Evolutionary conservation across 106 monocot genomes (phyloP).

Genomic region (Dioscorea zingiberensis): DNA sequence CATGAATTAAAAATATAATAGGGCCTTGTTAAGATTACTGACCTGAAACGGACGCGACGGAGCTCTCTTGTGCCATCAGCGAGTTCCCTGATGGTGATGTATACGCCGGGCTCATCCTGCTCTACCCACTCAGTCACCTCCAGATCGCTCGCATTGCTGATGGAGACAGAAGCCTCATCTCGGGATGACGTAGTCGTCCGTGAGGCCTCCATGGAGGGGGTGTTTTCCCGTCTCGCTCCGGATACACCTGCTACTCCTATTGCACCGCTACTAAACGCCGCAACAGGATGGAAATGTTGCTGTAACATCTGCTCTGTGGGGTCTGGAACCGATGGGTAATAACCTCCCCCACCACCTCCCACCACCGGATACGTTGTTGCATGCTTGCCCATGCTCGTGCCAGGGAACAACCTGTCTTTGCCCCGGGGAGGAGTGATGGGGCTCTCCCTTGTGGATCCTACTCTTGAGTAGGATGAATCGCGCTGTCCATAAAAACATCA

Average conservation of each 20-base stretch:
- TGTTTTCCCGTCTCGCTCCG: conserved; percentile 7
- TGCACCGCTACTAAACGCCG: not conserved
- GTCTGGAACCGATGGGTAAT: conserved; percentile 50
- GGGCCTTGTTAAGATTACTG: not conserved
- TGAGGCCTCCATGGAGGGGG: conserved; percentile 44
- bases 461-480: conserved; percentile 64
- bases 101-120: conserved; percentile 91
- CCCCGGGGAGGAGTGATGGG: conserved; percentile 22
- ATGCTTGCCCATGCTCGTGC: conserved; percentile 3
- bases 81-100: conserved; percentile 75
- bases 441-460: conserved; percentile 72
- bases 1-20: too few relatives aligned
- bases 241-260: not conserved
- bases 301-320: conserved; percentile 65
- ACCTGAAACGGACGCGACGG: conserved; percentile 91
- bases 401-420: conserved; percentile 6
- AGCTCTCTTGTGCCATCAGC: conserved; percentile 85
- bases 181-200: conserved; percentile 71
- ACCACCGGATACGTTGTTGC: conserved; percentile 16
- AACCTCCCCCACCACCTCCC: not conserved
- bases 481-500: conserved; percentile 34
- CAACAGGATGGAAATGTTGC: conserved; percentile 26
- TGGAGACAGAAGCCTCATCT: conserved; percentile 68
- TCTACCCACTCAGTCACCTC: conserved; percentile 93
- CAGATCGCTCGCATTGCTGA: conserved; percentile 71